Evolutionary conservation across 208 protist species (phyloP).

Genomic region (Wallacemonas sp.): DNA sequence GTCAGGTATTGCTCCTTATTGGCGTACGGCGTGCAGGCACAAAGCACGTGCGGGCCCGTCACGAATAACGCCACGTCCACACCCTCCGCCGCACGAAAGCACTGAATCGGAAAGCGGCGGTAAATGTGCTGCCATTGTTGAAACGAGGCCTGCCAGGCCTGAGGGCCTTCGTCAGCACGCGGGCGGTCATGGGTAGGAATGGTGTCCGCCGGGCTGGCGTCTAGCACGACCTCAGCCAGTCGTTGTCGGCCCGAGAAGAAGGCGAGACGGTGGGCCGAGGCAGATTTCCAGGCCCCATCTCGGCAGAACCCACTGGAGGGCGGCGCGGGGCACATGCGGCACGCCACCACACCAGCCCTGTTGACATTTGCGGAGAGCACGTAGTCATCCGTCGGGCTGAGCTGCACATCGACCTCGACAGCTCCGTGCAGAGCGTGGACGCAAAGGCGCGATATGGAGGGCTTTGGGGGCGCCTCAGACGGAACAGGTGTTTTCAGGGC

Average conservation of each 20-base stretch:
- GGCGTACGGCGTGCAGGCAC: constrained; percentile 31
- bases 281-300: constrained; percentile 16
- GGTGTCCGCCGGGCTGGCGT: background rate
- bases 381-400: constrained; percentile 27
- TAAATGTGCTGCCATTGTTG: constrained; percentile 3
- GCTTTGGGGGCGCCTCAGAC: constrained; percentile 18
- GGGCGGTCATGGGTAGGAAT: background rate
- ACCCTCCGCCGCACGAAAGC: constrained; percentile 1
- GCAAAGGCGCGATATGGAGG: constrained; percentile 28
- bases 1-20: constrained; percentile 31
- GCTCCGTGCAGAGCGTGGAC: constrained; percentile 34
- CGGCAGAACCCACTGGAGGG: constrained; percentile 13
- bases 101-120: constrained; percentile 12
- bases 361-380: constrained; percentile 27
- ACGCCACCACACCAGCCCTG: constrained; percentile 31
- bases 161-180: constrained; percentile 12
- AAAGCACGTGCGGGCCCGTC: constrained; percentile 18
- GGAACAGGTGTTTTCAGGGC: constrained; percentile 21
- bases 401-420: constrained; percentile 20
- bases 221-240: constrained; percentile 42
- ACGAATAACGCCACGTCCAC: constrained; percentile 33
- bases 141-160: constrained; percentile 5
- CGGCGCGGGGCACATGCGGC: constrained; percentile 29
- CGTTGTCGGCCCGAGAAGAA: constrained; percentile 57
- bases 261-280: constrained; percentile 34